Evolutionary conservation across 805 yeast genomes (phyloP), one percentile per base, ranked within the genome.

Genomic region (Saccharomycopsis sp.): DNA sequence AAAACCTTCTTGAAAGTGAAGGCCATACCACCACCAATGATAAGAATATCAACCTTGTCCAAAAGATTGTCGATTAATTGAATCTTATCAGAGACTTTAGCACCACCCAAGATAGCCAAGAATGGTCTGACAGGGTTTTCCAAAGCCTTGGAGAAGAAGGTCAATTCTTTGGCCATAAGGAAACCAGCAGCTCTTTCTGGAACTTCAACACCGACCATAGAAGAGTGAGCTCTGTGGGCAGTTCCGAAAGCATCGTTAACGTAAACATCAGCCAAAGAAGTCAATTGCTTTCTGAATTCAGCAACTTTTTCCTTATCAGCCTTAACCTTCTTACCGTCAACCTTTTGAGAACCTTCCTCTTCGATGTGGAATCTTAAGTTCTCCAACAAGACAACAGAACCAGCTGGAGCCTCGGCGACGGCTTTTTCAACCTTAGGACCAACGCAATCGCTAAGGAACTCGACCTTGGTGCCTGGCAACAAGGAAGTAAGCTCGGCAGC

Each of bases 1-100:
- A 90, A 72, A 57, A 93, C 87, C 84, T 94, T 94, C 84, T 89
- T 90, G 86, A 94, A 94, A 69, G 99, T 94, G 87, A 93, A 94
- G 63, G 99, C 94, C 99, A 94, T 94, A 80, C 99, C 99, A 80
- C 99, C 99, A 75, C 99, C 98, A 71, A 94, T 85, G 78, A 94
- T 90, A 74, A 94, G 82, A 64, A 86, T 77, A 78, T 94, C 87
- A 71, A 94, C 98, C 85, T 94, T 94, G 82, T 93, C 94, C 71
- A 93, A 83, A 77, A 85, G 81, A 85, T 92, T 94, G 81, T 94
- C 98, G 72, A 94, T 94, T 78, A 94, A 85, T 81, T 90, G 97
- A 73, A 94, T 94, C 87, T 94, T 94, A 79, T 94, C 99, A 66
- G 96, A 87, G 67, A 94, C 98, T 85, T 94, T 94, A 71, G 99